phyloP scores from a whole-genome alignment of 139 green algal species.

The Coccomyxa sp. region DNA sequence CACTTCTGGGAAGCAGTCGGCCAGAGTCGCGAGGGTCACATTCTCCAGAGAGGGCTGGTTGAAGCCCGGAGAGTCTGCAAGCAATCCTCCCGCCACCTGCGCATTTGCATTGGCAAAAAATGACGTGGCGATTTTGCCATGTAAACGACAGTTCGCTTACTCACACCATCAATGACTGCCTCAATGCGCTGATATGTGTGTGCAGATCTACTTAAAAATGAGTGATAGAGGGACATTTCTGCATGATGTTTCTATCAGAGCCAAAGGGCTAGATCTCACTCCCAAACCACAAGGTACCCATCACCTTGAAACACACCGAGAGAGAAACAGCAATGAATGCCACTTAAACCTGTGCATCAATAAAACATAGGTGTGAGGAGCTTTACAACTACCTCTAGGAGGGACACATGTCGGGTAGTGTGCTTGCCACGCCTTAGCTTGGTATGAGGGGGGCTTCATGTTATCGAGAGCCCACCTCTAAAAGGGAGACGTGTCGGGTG shows the following conservation, averaged over 20 bases:
- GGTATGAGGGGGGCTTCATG: too few relatives aligned
- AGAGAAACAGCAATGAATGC: neutral
- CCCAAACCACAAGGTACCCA: neutral
- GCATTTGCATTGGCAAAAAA: neutral
- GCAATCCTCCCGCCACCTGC: conserved; percentile 55
- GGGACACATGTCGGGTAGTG: conserved; percentile 82
- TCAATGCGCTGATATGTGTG: neutral
- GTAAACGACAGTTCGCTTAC: neutral
- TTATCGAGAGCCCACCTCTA: conserved; percentile 69
- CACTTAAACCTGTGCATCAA: neutral
- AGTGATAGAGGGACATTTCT: too few relatives aligned
- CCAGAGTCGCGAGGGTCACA: conserved; percentile 7
- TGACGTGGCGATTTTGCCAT: neutral
- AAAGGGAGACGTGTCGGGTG: conserved; percentile 77
- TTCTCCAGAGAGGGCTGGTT: conserved; percentile 58
- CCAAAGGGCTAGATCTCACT: neutral
- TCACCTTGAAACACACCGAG: too few relatives aligned
- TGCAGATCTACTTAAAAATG: too few relatives aligned
- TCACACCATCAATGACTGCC: neutral
- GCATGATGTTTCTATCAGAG: neutral
- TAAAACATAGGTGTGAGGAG: neutral
- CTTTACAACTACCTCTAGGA: conserved; percentile 58
- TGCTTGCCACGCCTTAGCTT: conserved; percentile 79
- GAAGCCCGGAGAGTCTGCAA: conserved; percentile 94
- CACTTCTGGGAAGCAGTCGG: conserved; percentile 22